Conservation (phyloP, 1,284 basidiomycete species). For the Fomitopsis betulina region DNA sequence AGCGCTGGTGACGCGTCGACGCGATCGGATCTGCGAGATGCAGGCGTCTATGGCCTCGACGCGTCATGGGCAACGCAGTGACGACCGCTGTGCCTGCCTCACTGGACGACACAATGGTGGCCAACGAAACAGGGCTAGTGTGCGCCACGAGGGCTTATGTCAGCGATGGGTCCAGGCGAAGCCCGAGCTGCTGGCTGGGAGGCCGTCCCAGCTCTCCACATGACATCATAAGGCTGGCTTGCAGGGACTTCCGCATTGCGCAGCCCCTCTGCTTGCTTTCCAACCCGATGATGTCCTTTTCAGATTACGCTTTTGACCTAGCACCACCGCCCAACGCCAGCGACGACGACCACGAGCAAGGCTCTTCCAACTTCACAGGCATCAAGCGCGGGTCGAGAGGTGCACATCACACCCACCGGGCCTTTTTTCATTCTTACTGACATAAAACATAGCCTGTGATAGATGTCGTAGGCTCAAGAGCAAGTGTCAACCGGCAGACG, state of each 20-base stretch:
- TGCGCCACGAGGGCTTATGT: background rate
- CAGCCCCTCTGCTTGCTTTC: background rate
- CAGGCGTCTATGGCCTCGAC: too few relatives aligned
- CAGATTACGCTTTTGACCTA: slow-evolving; percentile 7
- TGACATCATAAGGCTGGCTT: slow-evolving; percentile 3
- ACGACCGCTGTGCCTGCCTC: too few relatives aligned
- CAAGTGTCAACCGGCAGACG: slow-evolving; percentile 68
- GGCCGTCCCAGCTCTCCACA: slow-evolving; percentile 1
- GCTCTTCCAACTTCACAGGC: slow-evolving; percentile 13
- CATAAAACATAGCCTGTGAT: slow-evolving; percentile 57
- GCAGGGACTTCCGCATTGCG: background rate
- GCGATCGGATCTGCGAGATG: background rate
- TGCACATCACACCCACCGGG: slow-evolving; percentile 18
- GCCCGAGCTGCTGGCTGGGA: background rate
- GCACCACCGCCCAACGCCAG: slow-evolving; percentile 6
- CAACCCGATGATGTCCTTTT: slow-evolving; percentile 8
- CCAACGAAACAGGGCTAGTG: background rate
- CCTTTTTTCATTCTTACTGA: background rate
- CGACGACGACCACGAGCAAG: slow-evolving; percentile 23
- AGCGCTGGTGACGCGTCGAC: background rate
- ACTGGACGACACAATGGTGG: too few relatives aligned
- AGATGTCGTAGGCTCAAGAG: slow-evolving; percentile 84
- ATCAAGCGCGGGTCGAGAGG: slow-evolving; percentile 67
- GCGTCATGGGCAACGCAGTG: too few relatives aligned
- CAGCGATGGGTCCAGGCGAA: background rate